Base-by-base conservation (phyloP, 164 flowering plant species). In the Liquidambar formosana region DNA sequence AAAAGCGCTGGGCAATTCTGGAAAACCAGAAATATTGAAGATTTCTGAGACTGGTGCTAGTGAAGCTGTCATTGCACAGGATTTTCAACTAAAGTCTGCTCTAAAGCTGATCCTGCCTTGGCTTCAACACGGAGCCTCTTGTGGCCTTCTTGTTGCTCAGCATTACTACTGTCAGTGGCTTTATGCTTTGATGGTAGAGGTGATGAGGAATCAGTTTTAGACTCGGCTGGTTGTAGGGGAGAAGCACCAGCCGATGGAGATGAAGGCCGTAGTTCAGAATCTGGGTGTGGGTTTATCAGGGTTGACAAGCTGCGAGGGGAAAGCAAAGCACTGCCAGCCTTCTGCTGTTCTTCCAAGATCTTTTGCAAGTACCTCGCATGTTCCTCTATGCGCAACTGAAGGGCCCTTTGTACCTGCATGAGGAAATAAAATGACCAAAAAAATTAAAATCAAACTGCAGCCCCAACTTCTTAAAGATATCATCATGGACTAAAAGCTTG, bases 321-420 rank as follows among this genome's bases (percentile, higher is more conserved):
- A n/a, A 77, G 53, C 16, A 80, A 71, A 57, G 62, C 66, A 28
- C 47, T 66, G 61, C 84, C 80, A 63, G 84, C 85, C 67, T 81
- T 85, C 74, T 80, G 78, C 49, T 86, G 89, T 56, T 86, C 87
- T 64, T 84, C 86, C 71, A 86, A 61, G 63, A 86, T 86, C 81
- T 80, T 84, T 41, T 83, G 81, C 79, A 85, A 68, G 79, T 80
- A 81, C 64, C 80, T 82, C 10, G 89, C 89, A 59, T 88, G 87
- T 27, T 86, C 85, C 70, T 86, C 90, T 64, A 88, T 86, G 46
- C 93, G 86, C 51, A 84, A 26, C 73, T 86, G 90, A 38, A 86
- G 85, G 19, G 75, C 73, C 67, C 87, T 77, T 75, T 88, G 93
- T 5, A 84, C 78, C 89, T 88, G 74, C 63, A 70, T 25, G 53